Conservation (phyloP, 306 rosid genomes). For the Cicer judaicum region DNA sequence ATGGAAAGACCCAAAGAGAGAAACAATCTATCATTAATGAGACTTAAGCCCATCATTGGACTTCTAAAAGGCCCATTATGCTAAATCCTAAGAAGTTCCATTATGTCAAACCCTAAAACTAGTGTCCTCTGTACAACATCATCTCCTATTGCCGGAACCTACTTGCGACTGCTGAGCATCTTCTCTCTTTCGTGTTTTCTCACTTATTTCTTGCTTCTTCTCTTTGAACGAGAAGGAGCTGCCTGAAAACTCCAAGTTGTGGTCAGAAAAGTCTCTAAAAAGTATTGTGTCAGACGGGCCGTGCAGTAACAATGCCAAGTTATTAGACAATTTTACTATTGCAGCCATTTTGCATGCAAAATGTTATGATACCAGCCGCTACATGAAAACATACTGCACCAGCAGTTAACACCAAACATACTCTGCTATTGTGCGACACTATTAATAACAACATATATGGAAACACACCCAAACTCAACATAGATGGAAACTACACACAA, state of each 20-base stretch:
- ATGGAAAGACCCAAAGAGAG: slow-evolving; percentile 1
- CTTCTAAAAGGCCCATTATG: slow-evolving; percentile 5
- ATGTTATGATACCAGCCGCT: background rate
- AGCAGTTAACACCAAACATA: background rate
- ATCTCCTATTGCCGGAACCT: background rate
- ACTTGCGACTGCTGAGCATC: background rate
- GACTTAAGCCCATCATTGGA: background rate
- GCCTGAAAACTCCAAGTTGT: background rate
- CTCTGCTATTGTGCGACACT: background rate
- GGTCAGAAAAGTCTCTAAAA: background rate
- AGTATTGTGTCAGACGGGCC: background rate
- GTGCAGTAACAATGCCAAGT: background rate
- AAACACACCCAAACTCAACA: background rate
- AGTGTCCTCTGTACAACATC: background rate
- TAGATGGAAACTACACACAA: background rate
- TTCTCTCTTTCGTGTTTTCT: background rate
- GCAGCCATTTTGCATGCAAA: background rate
- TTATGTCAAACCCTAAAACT: slow-evolving; percentile 7
- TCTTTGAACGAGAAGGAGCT: background rate
- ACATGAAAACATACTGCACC: background rate
- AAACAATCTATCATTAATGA: background rate
- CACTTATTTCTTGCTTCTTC: background rate
- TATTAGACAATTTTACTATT: background rate
- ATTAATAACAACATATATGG: background rate
- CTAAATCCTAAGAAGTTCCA: background rate